These are phyloP conservation scores for Phyllostachys edulis DNA, from an alignment of 176 grass and related monocot species.

Conservation along the genomic window DNA sequence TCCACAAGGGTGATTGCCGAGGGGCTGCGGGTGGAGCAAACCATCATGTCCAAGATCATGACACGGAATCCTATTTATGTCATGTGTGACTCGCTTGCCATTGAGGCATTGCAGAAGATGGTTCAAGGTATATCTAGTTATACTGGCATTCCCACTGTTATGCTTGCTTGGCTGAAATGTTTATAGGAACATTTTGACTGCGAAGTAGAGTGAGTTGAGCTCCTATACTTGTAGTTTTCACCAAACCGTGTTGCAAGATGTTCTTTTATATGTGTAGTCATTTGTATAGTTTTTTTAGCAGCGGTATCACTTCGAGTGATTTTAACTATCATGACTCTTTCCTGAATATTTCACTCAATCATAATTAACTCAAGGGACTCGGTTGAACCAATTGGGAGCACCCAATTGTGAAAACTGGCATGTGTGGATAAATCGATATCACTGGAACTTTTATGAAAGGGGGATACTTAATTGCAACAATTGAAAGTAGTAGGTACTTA, in stretches of 20 bases:
- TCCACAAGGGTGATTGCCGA: constrained; percentile 86
- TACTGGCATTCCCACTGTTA: neutral
- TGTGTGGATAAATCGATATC: neutral
- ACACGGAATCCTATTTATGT: constrained; percentile 80
- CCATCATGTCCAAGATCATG: constrained; percentile 89
- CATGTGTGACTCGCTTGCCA: constrained; percentile 72
- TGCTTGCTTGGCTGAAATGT: neutral
- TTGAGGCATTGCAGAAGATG: constrained; percentile 98
- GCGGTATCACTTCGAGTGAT: neutral
- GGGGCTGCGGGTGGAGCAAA: constrained; percentile 86
- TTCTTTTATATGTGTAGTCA: constrained; percentile 25
- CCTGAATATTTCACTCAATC: neutral
- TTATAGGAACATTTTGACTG: neutral
- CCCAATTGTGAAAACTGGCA: neutral
- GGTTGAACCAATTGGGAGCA: constrained; percentile 4
- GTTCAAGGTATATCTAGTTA: constrained; percentile 66
- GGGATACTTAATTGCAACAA: neutral
- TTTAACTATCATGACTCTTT: constrained; percentile 6
- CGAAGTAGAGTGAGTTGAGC: neutral
- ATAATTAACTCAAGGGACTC: neutral
- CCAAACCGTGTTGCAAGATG: neutral
- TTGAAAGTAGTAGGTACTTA: neutral
- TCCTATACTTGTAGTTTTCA: constrained; percentile 7
- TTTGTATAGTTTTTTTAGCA: neutral
- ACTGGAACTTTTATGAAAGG: constrained; percentile 25